These are phyloP conservation scores for Talaromyces islandicus DNA, from an alignment of 2,329 filamentous ascomycete species.

Conservation along the genomic window DNA sequence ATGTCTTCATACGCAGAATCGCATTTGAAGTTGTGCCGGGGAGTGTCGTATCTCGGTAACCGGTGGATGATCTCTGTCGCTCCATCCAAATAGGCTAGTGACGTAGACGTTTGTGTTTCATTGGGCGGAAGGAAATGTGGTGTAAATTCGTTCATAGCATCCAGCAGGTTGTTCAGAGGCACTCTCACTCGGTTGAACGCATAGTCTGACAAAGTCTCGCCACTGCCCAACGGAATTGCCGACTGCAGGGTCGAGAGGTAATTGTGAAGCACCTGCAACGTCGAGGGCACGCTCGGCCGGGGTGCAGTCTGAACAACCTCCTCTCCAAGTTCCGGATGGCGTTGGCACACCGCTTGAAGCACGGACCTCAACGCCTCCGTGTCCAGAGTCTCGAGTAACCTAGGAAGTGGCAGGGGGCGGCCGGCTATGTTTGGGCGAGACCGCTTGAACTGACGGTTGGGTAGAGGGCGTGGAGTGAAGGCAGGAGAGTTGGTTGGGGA, in stretches of 20 bases:
- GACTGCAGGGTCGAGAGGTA: conserved; percentile 74
- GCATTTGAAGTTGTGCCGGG: conserved; percentile 85
- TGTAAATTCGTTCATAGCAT: conserved; percentile 89
- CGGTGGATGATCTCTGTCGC: conserved; percentile 86
- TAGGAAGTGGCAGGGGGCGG: conserved; percentile 59
- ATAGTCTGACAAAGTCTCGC: conserved; percentile 74
- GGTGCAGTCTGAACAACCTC: conserved; percentile 82
- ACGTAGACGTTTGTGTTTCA: conserved; percentile 76
- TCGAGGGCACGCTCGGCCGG: conserved; percentile 75
- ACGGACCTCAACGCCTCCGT: conserved; percentile 76
- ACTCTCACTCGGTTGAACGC: conserved; percentile 89
- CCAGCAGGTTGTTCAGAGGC: conserved; percentile 70
- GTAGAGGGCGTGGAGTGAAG: conserved; percentile 60
- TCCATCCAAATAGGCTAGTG: conserved; percentile 80
- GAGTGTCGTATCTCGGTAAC: conserved; percentile 84
- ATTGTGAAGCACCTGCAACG: conserved; percentile 70
- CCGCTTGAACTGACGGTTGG: conserved; percentile 62
- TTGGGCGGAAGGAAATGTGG: conserved; percentile 91
- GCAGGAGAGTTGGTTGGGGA: conserved; percentile 80
- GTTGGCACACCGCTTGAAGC: conserved; percentile 85
- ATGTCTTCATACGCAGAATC: conserved; percentile 96
- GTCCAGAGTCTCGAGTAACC: conserved; percentile 91
- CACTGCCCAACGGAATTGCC: conserved; percentile 79
- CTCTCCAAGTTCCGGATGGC: conserved; percentile 75
- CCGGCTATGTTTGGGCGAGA: conserved; percentile 63